Percentiles rank a stretch among this genome's conserved stretches.
These are phyloP conservation scores for Lippia alba DNA, from an alignment of 305 asterid species.

Conservation along the genomic window DNA sequence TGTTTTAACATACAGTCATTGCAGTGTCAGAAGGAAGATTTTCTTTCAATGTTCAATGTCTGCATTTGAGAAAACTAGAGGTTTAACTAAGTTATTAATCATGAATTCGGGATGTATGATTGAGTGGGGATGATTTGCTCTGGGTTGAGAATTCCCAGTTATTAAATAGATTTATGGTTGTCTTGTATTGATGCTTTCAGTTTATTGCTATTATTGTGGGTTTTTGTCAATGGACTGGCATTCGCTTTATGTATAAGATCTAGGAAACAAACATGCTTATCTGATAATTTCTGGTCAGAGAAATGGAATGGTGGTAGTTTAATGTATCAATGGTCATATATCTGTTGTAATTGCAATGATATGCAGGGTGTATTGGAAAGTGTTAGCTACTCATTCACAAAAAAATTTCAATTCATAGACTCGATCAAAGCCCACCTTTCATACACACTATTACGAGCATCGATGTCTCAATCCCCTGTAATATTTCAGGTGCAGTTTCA, in stretches of 20 bases:
- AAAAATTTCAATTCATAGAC: conserved; percentile 84
- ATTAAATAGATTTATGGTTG: conserved; percentile 17
- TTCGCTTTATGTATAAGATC: conserved; percentile 22
- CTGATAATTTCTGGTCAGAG: conserved; percentile 21
- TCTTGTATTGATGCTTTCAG: conserved; percentile 20
- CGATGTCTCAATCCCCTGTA: conserved; percentile 74
- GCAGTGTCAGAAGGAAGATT: conserved; percentile 9
- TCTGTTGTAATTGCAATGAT: conserved; percentile 25
- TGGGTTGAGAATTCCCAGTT: conserved; percentile 15
- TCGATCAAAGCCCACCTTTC: conserved; percentile 95
- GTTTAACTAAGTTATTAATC: conserved; percentile 9
- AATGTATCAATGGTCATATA: conserved; percentile 28
- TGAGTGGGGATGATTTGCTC: conserved; percentile 1
- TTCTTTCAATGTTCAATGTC: conserved; percentile 17
- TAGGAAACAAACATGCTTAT: conserved; percentile 30
- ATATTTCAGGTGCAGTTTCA: conserved; percentile 78
- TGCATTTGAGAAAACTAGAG: conserved; percentile 8
- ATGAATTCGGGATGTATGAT: conserved; percentile 21
- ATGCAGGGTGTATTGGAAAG: conserved; percentile 94
- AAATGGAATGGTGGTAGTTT: conserved; percentile 13
- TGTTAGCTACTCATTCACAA: conserved; percentile 76
- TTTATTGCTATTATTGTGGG: conserved; percentile 20
- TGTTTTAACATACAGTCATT: conserved; percentile 20
- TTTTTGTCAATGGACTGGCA: conserved; percentile 21
- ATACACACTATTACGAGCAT: conserved; percentile 87